phyloP scores from a whole-genome alignment of 352 stramenopile species.

The Globisporangium iwayamae region DNA sequence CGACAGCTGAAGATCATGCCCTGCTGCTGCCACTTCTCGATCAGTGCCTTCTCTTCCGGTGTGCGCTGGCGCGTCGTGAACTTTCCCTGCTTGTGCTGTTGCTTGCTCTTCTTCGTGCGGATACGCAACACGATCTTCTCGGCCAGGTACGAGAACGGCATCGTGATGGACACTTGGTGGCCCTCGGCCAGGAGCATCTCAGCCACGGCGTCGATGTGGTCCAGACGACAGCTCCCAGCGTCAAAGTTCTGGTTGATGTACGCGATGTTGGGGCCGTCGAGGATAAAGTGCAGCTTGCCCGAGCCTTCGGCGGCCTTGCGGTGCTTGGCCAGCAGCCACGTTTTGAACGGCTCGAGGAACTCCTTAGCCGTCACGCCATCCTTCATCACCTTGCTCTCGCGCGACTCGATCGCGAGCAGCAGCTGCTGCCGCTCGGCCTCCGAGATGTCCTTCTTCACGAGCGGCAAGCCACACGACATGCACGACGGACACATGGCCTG shows the following conservation, averaged over 20 bases:
- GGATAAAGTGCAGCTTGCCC: constrained; percentile 73
- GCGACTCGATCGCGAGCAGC: constrained; percentile 52
- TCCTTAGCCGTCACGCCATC: constrained; percentile 41
- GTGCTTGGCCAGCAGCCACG: constrained; percentile 53
- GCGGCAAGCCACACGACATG: constrained; percentile 28
- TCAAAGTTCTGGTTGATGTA: constrained; percentile 97
- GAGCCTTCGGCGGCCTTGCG: constrained; percentile 4
- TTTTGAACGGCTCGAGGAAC: constrained; percentile 58
- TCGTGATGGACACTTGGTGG: constrained; percentile 77
- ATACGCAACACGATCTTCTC: constrained; percentile 62
- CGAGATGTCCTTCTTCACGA: constrained; percentile 45
- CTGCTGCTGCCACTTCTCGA: constrained; percentile 64
- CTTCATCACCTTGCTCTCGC: constrained; percentile 38
- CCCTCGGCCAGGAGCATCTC: constrained; percentile 76
- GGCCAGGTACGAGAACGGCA: constrained; percentile 60
- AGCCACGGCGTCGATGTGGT: constrained; percentile 93
- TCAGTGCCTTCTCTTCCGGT: constrained; percentile 47
- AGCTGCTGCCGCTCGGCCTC: constrained; percentile 41
- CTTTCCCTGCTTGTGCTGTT: constrained; percentile 45
- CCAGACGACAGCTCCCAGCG: constrained; percentile 89
- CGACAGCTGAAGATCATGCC: constrained; percentile 91
- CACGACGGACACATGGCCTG: constrained; percentile 36
- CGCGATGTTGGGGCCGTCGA: constrained; percentile 98
- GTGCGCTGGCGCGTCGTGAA: constrained; percentile 47
- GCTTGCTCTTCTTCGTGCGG: constrained; percentile 45